Evolutionary conservation across 139 green algal species (phyloP).

Genomic region (Chara braunii): DNA sequence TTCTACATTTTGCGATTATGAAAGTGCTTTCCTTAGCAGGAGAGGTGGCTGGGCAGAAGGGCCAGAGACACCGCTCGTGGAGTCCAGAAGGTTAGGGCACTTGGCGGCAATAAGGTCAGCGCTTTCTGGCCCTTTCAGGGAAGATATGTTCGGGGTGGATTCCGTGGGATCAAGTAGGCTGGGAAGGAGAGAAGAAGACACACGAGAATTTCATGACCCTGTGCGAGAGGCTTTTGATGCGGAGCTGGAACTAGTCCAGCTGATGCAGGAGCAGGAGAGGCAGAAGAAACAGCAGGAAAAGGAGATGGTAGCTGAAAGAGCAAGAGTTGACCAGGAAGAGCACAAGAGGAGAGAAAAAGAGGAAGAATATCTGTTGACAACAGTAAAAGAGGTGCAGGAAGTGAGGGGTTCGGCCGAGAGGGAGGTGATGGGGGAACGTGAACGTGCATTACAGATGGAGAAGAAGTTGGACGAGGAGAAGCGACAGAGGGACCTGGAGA

Average conservation of each 20-base stretch:
- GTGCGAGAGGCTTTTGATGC: constrained; percentile 39
- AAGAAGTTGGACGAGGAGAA: constrained; percentile 22
- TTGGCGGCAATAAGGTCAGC: too few species aligned
- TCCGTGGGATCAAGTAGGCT: too few species aligned
- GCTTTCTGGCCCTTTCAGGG: too few species aligned
- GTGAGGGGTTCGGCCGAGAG: neutral
- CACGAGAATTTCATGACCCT: constrained; percentile 15
- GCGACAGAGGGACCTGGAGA: constrained; percentile 15
- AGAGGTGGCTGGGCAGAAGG: too few species aligned
- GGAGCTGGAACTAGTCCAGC: constrained; percentile 33
- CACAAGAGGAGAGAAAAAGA: constrained; percentile 9
- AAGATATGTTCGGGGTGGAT: too few species aligned
- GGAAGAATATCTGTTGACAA: constrained; percentile 28
- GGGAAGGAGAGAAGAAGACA: neutral
- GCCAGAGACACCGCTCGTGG: too few species aligned
- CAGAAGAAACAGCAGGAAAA: constrained; percentile 27
- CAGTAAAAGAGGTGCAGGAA: constrained; percentile 29
- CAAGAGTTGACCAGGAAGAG: constrained; percentile 28
- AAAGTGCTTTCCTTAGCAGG: too few species aligned
- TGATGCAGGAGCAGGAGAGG: constrained; percentile 32
- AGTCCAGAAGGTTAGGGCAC: too few species aligned
- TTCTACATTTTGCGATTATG: too few species aligned
- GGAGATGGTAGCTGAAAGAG: neutral
- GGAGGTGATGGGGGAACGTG: constrained; percentile 11
- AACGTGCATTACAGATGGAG: neutral